Evolutionary conservation across 495 filamentous ascomycete genomes (phyloP).

Genomic region (Geoglossum glabrum): DNA sequence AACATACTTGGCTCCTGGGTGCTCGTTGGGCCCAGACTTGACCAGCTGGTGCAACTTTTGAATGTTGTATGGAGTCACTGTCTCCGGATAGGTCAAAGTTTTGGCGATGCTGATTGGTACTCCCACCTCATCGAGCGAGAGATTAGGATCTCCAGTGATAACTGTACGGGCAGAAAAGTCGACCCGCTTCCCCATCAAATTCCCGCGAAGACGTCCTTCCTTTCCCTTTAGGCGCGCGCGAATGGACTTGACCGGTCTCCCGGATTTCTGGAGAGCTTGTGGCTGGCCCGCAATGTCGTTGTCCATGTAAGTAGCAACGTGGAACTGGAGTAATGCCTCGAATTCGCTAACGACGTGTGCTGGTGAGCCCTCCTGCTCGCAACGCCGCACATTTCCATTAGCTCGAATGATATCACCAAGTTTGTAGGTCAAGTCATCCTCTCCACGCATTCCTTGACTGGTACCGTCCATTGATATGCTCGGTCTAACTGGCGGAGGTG

Average conservation of each 20-base stretch:
- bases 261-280: constrained; percentile 89
- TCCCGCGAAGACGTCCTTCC: constrained; percentile 89
- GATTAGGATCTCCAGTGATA: constrained; percentile 93
- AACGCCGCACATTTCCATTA: constrained; percentile 79
- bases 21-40: constrained; percentile 78
- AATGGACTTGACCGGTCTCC: constrained; percentile 87
- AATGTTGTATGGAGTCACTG: constrained; percentile 96
- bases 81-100: constrained; percentile 88
- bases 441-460: constrained; percentile 67
- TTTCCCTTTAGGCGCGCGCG: constrained; percentile 95
- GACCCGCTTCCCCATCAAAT: constrained; percentile 98
- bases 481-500: constrained; percentile 83
- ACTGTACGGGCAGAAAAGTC: constrained; percentile 99
- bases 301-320: constrained; percentile 98
- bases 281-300: constrained; percentile 96
- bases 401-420: constrained; percentile 94
- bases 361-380: constrained; percentile 72
- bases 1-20: constrained; percentile 89
- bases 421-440: constrained; percentile 98
- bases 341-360: constrained; percentile 79
- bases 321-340: constrained; percentile 82
- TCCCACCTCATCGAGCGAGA: constrained; percentile 90
- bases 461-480: constrained; percentile 91
- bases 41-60: constrained; percentile 73
- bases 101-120: constrained; percentile 77